Evolutionary conservation across 176 grass and related monocot species (phyloP).

Genomic region (Metroxylon sagu): DNA sequence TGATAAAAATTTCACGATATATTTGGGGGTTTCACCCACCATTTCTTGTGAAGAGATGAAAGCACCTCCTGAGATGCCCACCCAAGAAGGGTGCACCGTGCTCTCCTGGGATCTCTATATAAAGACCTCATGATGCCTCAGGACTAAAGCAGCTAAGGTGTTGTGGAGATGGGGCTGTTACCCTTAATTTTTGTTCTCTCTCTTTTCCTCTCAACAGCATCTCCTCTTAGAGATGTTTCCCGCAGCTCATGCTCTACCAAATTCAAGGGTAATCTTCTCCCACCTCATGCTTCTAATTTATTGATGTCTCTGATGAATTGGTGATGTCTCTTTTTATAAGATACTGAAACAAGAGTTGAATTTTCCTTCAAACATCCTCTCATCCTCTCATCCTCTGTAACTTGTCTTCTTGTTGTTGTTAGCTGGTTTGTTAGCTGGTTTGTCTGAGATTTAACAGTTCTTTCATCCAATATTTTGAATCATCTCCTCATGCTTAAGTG

Average conservation of each 20-base stretch:
- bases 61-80: background rate
- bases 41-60: background rate
- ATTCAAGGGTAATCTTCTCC: slow-evolving; percentile 2
- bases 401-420: too few relatives aligned
- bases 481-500: too few relatives aligned
- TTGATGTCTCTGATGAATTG: too few relatives aligned
- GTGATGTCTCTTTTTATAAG: too few relatives aligned
- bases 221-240: slow-evolving; percentile 1
- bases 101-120: slow-evolving; percentile 1
- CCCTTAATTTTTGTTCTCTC: slow-evolving; percentile 4
- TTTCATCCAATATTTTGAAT: too few relatives aligned
- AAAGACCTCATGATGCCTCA: background rate
- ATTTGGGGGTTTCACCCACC: background rate
- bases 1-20: background rate
- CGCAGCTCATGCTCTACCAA: slow-evolving; percentile 12
- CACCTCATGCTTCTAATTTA: background rate
- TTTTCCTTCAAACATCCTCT: too few relatives aligned
- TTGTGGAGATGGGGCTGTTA: slow-evolving; percentile 3
- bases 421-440: too few relatives aligned
- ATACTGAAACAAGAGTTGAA: too few relatives aligned
- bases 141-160: background rate
- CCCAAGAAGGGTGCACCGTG: background rate
- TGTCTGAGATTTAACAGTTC: too few relatives aligned
- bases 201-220: background rate
- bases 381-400: too few relatives aligned